Percentiles rank a stretch among this genome's conserved stretches.
These are phyloP conservation scores for Citrus maxima DNA, from an alignment of 345 rosid genomes.

Conservation along the genomic window DNA sequence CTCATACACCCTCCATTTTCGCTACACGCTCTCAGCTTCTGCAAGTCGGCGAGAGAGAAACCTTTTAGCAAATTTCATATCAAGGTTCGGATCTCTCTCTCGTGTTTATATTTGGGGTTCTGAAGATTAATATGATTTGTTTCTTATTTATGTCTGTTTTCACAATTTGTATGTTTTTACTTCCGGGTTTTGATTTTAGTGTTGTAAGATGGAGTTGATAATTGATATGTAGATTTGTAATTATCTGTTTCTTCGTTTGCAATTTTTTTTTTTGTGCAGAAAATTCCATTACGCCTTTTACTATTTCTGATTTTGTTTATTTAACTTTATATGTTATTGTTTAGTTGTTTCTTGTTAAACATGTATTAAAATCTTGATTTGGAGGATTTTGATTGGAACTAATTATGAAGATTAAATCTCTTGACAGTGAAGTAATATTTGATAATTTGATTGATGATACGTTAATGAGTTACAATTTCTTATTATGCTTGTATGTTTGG, in stretches of 20 bases:
- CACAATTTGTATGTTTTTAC: neutral
- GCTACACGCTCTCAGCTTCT: neutral
- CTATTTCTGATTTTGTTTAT: neutral
- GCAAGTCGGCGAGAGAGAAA: neutral
- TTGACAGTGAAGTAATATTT: neutral
- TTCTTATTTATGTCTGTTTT: neutral
- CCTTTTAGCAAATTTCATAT: neutral
- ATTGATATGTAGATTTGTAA: neutral
- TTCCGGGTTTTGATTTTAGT: neutral
- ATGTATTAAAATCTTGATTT: neutral
- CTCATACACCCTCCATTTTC: rapidly evolving
- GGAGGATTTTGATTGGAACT: neutral
- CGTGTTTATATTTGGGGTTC: neutral
- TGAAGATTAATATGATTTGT: neutral
- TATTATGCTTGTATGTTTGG: neutral
- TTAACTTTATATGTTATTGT: neutral
- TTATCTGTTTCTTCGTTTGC: neutral
- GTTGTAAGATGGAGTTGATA: neutral
- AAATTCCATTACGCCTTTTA: neutral
- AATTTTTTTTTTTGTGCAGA: neutral
- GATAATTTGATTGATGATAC: neutral
- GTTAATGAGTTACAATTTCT: neutral
- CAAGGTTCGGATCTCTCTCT: conserved; percentile 5
- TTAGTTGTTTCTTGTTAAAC: neutral
- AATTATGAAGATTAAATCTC: neutral